These are phyloP conservation scores for Alternaria atra DNA, from an alignment of 2,329 filamentous ascomycete genomes.

Conservation along the genomic window DNA sequence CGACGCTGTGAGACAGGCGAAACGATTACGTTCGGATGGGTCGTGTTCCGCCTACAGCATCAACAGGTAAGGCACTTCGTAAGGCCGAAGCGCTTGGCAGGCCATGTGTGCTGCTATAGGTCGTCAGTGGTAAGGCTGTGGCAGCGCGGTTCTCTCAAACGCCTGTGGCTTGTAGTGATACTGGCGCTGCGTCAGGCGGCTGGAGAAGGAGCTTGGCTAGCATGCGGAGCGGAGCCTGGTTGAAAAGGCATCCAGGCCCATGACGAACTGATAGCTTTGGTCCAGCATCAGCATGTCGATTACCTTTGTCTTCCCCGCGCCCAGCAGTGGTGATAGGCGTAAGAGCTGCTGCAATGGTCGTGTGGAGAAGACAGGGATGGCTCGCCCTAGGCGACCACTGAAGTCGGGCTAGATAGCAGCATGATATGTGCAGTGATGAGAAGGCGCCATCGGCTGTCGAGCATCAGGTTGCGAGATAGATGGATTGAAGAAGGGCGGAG, in stretches of 20 bases:
- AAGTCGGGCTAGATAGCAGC: constrained; percentile 19
- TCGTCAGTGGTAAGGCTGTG: constrained; percentile 34
- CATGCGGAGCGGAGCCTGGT: constrained; percentile 11
- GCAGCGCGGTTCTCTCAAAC: constrained; percentile 44
- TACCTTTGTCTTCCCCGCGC: constrained; percentile 13
- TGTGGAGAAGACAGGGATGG: constrained; percentile 30
- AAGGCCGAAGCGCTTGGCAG: constrained; percentile 38
- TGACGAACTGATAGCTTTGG: constrained; percentile 7
- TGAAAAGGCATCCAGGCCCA: constrained; percentile 23
- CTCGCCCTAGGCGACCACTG: constrained; percentile 10
- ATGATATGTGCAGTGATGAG: constrained; percentile 11
- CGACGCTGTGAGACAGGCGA: constrained; percentile 48
- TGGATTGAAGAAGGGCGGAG: constrained; percentile 12
- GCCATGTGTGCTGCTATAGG: constrained; percentile 29
- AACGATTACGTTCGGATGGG: constrained; percentile 44
- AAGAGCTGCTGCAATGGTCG: constrained; percentile 18
- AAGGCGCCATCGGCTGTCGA: constrained; percentile 17
- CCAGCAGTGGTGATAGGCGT: constrained; percentile 12
- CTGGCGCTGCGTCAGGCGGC: constrained; percentile 42
- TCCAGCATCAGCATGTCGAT: not conserved
- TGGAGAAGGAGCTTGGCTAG: constrained; percentile 28
- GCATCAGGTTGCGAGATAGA: constrained; percentile 15
- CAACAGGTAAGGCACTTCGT: constrained; percentile 36
- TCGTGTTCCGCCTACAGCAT: constrained; percentile 46
- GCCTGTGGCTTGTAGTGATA: constrained; percentile 41